These are phyloP conservation scores for Schizosaccharomyces octosporus DNA, from an alignment of 805 yeast genomes.

Conservation along the genomic window DNA sequence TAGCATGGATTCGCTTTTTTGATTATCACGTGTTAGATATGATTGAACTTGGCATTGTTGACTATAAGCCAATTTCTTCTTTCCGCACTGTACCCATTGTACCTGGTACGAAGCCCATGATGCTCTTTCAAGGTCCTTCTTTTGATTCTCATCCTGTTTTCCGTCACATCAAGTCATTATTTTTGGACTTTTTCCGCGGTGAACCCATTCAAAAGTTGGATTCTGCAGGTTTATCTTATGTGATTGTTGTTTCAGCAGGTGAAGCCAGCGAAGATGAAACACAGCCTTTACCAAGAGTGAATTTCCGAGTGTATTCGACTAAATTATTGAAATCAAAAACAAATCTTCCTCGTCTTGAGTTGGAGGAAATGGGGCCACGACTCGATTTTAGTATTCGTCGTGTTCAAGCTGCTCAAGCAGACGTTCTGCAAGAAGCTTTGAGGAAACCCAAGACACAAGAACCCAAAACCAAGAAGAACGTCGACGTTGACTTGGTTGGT, in stretches of 20 bases:
- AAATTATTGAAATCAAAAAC: constrained; percentile 56
- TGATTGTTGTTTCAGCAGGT: constrained; percentile 52
- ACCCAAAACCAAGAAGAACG: constrained; percentile 67
- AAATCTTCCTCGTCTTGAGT: constrained; percentile 77
- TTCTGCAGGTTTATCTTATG: constrained; percentile 82
- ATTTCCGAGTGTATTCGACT: constrained; percentile 76
- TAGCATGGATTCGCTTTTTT: constrained; percentile 74
- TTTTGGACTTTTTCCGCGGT: constrained; percentile 78
- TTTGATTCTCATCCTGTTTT: constrained; percentile 76
- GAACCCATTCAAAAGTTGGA: constrained; percentile 27
- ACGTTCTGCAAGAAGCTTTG: constrained; percentile 72
- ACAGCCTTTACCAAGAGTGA: constrained; percentile 27
- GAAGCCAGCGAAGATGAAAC: constrained; percentile 15
- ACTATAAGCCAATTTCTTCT: constrained; percentile 47
- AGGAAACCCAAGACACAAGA: constrained; percentile 60
- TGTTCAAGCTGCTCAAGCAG: constrained; percentile 56
- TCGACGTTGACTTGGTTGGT: constrained; percentile 70
- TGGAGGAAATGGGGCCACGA: constrained; percentile 88
- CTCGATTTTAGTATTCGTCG: constrained; percentile 83
- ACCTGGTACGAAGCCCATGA: constrained; percentile 82
- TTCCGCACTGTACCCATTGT: constrained; percentile 25
- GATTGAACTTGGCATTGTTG: constrained; percentile 61
- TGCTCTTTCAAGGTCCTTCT: constrained; percentile 73
- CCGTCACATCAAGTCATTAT: constrained; percentile 64
- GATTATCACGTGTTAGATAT: constrained; percentile 77